Evolutionary conservation across 163 green algal species (phyloP).

Genomic region (Prototheca wickerhamii): DNA sequence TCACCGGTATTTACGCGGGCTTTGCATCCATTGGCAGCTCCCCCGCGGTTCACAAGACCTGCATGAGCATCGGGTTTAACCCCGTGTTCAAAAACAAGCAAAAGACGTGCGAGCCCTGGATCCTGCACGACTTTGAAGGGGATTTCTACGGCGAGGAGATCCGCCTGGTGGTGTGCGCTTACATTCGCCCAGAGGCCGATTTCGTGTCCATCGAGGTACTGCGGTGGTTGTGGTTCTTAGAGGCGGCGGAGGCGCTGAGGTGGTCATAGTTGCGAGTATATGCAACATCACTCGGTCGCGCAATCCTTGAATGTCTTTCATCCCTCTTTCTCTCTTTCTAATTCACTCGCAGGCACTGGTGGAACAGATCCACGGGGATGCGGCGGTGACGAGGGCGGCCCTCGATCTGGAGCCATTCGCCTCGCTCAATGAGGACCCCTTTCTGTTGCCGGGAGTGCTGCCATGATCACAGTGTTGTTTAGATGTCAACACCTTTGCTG

Average conservation of each 20-base stretch:
- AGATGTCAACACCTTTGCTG: too few species aligned
- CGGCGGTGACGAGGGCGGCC: slow-evolving; percentile 30
- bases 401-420: slow-evolving; percentile 28
- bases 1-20: slow-evolving; percentile 76
- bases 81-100: slow-evolving; percentile 75
- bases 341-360: slow-evolving; percentile 69
- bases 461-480: too few species aligned
- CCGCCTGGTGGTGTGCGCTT: slow-evolving; percentile 64
- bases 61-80: slow-evolving; percentile 77
- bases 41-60: slow-evolving; percentile 52
- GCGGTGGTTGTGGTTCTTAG: not conserved
- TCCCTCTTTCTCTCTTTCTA: slow-evolving; percentile 52
- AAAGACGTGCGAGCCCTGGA: slow-evolving; percentile 64
- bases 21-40: slow-evolving; percentile 55
- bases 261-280: too few species aligned
- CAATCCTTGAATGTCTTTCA: slow-evolving; percentile 7
- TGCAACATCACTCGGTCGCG: too few species aligned
- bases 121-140: slow-evolving; percentile 76
- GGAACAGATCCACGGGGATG: slow-evolving; percentile 70
- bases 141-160: slow-evolving; percentile 78
- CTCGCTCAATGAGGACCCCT: slow-evolving; percentile 11
- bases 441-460: not conserved
- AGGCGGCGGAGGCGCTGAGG: not conserved
- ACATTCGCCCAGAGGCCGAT: slow-evolving; percentile 68
- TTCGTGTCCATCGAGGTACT: slow-evolving; percentile 67